Percentiles rank a stretch among this genome's conserved stretches.
Evolutionary conservation across 345 rosid species (phyloP).

Genomic region (Barbarea vulgaris): DNA sequence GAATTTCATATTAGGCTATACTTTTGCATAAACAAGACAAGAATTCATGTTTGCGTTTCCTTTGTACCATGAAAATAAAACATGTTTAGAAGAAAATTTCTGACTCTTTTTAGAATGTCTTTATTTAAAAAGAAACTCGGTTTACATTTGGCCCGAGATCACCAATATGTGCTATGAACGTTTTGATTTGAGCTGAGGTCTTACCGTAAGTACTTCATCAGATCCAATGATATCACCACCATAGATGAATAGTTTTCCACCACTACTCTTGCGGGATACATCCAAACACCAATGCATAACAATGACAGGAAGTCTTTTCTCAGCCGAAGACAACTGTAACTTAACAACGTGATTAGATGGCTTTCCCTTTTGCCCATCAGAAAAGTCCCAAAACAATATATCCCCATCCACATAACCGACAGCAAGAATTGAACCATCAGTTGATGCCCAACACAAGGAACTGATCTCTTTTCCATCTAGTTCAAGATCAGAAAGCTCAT

Average conservation of each 20-base stretch:
- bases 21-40: slow-evolving; percentile 19
- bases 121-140: slow-evolving; percentile 7
- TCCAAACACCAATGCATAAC: slow-evolving; percentile 66
- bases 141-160: slow-evolving; percentile 3
- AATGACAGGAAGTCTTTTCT: slow-evolving; percentile 79
- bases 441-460: slow-evolving; percentile 87
- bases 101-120: slow-evolving; percentile 10
- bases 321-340: slow-evolving; percentile 70
- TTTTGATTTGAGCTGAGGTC: slow-evolving; percentile 30
- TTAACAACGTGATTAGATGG: slow-evolving; percentile 57
- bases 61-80: slow-evolving; percentile 27
- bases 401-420: slow-evolving; percentile 94
- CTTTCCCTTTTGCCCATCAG: slow-evolving; percentile 48
- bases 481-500: slow-evolving; percentile 48
- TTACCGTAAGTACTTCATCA: slow-evolving; percentile 79
- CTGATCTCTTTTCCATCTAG: slow-evolving; percentile 74
- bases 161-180: slow-evolving; percentile 26
- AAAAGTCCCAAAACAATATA: slow-evolving; percentile 73
- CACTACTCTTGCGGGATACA: slow-evolving; percentile 47
- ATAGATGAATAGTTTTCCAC: slow-evolving; percentile 75
- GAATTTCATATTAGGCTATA: slow-evolving; percentile 26
- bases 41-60: slow-evolving; percentile 24
- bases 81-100: slow-evolving; percentile 7
- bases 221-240: slow-evolving; percentile 90
- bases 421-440: slow-evolving; percentile 78